These are phyloP conservation scores for Nidularia sp. DNA, from an alignment of 768 basidiomycete species.

Conservation along the genomic window DNA sequence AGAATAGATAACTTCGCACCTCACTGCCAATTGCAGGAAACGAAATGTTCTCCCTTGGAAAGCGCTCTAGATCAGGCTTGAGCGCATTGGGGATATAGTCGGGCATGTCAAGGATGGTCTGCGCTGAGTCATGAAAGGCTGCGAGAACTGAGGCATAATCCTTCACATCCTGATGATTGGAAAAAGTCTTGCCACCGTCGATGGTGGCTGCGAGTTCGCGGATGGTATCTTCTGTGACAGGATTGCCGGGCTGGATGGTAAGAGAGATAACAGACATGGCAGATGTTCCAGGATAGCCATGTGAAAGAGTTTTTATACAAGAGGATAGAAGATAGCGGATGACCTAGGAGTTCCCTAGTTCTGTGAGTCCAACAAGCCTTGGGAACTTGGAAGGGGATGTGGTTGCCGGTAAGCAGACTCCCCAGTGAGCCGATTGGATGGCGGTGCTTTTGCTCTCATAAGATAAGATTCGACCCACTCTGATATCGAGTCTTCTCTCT, in stretches of 20 bases:
- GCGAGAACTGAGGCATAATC: conserved; percentile 11
- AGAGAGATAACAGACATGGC: conserved; percentile 23
- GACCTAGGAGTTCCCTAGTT: too few relatives aligned
- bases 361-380: too few relatives aligned
- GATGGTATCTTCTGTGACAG: conserved; percentile 15
- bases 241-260: conserved; percentile 13
- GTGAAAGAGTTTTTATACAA: neutral
- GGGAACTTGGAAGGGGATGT: too few relatives aligned
- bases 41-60: conserved; percentile 12
- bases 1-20: neutral
- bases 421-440: too few relatives aligned
- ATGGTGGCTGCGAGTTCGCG: conserved; percentile 9
- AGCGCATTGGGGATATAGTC: conserved; percentile 12
- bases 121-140: conserved; percentile 15
- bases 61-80: conserved; percentile 12
- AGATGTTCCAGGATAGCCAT: conserved; percentile 6
- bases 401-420: too few relatives aligned
- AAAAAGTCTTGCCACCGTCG: conserved; percentile 11
- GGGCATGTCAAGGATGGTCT: conserved; percentile 12
- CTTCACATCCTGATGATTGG: conserved; percentile 12
- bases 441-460: too few relatives aligned
- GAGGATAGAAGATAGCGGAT: neutral
- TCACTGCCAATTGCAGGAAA: conserved; percentile 9
- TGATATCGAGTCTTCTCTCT: too few relatives aligned
- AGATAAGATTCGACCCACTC: too few relatives aligned